Base-by-base conservation (phyloP, 495 filamentous ascomycete species). In the Cercophora samala region DNA sequence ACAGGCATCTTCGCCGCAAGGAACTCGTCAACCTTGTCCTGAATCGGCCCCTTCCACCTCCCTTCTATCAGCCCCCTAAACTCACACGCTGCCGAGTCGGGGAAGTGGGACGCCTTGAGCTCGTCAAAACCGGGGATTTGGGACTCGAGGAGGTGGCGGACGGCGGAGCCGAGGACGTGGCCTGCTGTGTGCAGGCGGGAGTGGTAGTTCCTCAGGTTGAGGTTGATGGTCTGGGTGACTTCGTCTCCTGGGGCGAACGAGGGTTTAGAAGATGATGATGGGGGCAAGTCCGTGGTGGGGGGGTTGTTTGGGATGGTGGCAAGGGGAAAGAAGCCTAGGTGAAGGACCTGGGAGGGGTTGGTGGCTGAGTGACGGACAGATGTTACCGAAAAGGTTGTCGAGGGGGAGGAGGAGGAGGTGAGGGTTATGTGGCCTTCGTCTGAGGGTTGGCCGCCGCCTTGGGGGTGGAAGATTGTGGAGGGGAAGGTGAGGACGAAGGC, bases 381-480 rank as follows among this genome's bases (percentile, higher is more conserved):
- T 2, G 73, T 76, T 26, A 89, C 86, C 18, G 76, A 66, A 71
- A 87, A 88, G 52, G 59, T 73, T 5, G 68, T 42, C 1, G 72
- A 69, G 52, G 72, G 65, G 21, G 60, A 9, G 42, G 67, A 64
- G 62, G 62, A 26, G 46, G 13, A 29, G 56, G 66, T 79, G 64
- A 90, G 87, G n/a, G 64, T 65, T 29, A 29, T 29, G 26, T 29
- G 26, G 46, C 88, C 88, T 42, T 76, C 78, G 63, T 90, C 88
- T 8, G 81, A 84, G 29, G 88, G 88, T 70, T 90, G 88, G 42
- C 88, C 88, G 53, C 88, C 88, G 5, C 88, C 88, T 74, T 90
- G 87, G 2, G 85, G 82, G 61, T 89, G 84, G 74, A 90, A 90
- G 67, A 89, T 87, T n/a, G 88, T 90, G 25, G 81, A 51, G 18